Evolutionary conservation across 2,329 filamentous ascomycete species (phyloP).

Genomic region (Colletotrichum scovillei): DNA sequence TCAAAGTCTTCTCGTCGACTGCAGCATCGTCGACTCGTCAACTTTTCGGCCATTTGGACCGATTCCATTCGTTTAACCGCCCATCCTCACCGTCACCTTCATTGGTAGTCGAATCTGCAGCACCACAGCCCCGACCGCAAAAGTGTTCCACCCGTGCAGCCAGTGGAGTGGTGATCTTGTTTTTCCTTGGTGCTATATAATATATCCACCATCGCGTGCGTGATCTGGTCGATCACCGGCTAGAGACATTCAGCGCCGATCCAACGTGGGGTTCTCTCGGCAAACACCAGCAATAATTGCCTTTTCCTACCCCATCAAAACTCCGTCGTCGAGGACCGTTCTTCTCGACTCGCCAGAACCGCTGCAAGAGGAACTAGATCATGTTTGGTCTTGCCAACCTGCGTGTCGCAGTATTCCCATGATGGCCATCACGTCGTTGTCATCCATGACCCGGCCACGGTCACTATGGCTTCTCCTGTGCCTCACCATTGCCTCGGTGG

Average conservation of each 20-base stretch:
- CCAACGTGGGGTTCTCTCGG: constrained; percentile 27
- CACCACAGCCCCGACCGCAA: background rate
- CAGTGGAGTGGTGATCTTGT: constrained; percentile 24
- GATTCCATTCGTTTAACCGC: constrained; percentile 27
- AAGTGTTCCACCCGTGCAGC: background rate
- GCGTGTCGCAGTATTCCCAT: constrained; percentile 40
- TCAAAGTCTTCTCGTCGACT: background rate
- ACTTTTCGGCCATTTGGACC: constrained; percentile 1
- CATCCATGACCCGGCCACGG: constrained; percentile 36
- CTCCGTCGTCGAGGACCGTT: background rate
- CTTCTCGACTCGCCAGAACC: constrained; percentile 7
- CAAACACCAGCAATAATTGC: background rate
- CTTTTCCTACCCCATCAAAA: background rate
- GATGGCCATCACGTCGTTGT: constrained; percentile 39
- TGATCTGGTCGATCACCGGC: constrained; percentile 31
- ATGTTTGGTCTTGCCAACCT: constrained; percentile 41
- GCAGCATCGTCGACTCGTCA: background rate
- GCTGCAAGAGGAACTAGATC: constrained; percentile 24
- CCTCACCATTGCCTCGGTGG: constrained; percentile 39
- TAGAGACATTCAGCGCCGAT: constrained; percentile 29
- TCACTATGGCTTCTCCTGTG: constrained; percentile 44
- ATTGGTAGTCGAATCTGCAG: background rate
- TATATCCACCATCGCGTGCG: constrained; percentile 29
- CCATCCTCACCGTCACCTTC: background rate
- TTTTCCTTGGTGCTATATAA: constrained; percentile 31